phyloP scores from a whole-genome alignment of 495 filamentous ascomycete species.

The Rhizodiscina lignyota region DNA sequence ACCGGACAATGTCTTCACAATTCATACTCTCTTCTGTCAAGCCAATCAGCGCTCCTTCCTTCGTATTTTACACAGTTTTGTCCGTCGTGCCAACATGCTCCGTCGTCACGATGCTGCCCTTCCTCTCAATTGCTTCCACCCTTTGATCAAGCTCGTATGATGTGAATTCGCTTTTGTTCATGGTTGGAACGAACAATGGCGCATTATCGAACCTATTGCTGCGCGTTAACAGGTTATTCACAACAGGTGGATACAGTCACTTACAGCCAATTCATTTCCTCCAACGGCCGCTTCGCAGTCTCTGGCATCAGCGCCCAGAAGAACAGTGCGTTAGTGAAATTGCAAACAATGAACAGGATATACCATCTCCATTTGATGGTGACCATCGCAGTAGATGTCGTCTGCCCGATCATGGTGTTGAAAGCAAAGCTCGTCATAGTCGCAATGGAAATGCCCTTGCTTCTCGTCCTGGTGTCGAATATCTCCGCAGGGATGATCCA shows the following conservation, averaged over 20 bases:
- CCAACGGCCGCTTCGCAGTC: constrained; percentile 46
- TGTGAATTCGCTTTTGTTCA: constrained; percentile 22
- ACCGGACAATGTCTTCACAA: no score
- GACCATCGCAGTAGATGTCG: constrained; percentile 45
- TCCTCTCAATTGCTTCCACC: constrained; percentile 26
- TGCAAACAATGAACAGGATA: constrained; percentile 39
- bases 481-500: constrained; percentile 57
- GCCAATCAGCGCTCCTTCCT: no score
- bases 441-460: constrained; percentile 49
- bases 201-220: constrained; percentile 53
- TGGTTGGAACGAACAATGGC: constrained; percentile 44
- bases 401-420: constrained; percentile 59
- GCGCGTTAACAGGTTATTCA: no score
- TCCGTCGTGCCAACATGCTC: no score
- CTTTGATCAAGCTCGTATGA: constrained; percentile 26
- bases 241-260: no score
- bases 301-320: constrained; percentile 51
- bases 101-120: constrained; percentile 18
- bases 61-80: no score
- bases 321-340: constrained; percentile 42
- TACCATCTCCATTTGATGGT: constrained; percentile 32
- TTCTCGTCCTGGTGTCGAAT: constrained; percentile 50
- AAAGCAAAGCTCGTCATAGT: constrained; percentile 51
- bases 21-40: no score
- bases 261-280: constrained; percentile 58